Evolutionary conservation across 169 alveolate species (phyloP).

Genomic region (Ichthyophthirius multifiliis): DNA sequence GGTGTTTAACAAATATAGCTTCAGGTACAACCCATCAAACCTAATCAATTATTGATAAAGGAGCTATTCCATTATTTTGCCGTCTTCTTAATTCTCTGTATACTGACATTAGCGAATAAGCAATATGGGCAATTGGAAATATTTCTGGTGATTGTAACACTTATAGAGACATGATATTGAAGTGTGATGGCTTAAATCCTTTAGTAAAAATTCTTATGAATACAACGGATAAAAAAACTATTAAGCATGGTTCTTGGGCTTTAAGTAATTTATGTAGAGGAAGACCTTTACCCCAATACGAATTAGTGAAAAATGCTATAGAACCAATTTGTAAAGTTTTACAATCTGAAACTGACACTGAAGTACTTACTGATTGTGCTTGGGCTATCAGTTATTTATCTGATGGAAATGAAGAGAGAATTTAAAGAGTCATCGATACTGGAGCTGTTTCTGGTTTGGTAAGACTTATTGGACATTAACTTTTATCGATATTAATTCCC

Average conservation of each 20-base stretch:
- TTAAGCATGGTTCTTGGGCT: conserved; percentile 69
- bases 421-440: conserved; percentile 86
- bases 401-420: conserved; percentile 92
- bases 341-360: conserved; percentile 32
- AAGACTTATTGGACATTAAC: conserved; percentile 85
- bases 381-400: conserved; percentile 95
- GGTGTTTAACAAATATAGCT: conserved; percentile 73
- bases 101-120: conserved; percentile 53
- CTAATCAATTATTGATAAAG: conserved; percentile 50
- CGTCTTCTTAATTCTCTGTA: conserved; percentile 29
- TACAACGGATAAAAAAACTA: conserved; percentile 34
- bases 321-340: conserved; percentile 49
- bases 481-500: conserved; percentile 92
- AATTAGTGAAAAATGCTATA: conserved; percentile 38
- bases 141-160: conserved; percentile 67
- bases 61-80: conserved; percentile 48
- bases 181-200: conserved; percentile 48
- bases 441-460: conserved; percentile 93
- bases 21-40: conserved; percentile 58
- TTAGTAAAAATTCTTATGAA: conserved; percentile 32
- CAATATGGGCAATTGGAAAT: conserved; percentile 74
- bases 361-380: conserved; percentile 90
- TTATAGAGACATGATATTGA: conserved; percentile 50
- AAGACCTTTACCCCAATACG: conserved; percentile 55
- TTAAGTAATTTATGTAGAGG: conserved; percentile 67